Evolutionary conservation across 768 basidiomycete species (phyloP), one percentile per base, ranked within the genome.

Genomic region (Psilocybe azurescens): DNA sequence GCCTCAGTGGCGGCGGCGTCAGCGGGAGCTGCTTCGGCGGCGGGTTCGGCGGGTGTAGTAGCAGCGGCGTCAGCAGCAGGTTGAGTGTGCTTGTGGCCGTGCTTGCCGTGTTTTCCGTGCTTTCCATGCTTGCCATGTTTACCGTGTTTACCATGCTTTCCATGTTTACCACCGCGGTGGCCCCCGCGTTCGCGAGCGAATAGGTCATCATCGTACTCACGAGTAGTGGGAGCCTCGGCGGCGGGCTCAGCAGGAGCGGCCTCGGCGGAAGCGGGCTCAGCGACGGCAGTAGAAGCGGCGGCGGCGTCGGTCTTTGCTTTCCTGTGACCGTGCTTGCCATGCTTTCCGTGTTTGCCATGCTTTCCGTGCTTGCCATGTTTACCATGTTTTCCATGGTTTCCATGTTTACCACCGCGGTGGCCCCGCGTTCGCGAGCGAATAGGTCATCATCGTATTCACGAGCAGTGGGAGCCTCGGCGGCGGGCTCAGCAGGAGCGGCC

Each of bases 381-480:
- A 20, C 50, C 30, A 16, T 47, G 50, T 16, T 46, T 55, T 28
- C 58, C 48, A 11, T 30, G 56, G 3, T 32, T 32, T 11, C 51
- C 24, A 6, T 24, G 33, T 10, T 36, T 20, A 20, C 20, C 28
- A 13, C 8, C 32, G 20, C 20, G 20, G 20, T 20, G 20, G 20
- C 20, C 20, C 20, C n/a, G 14, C 47, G 28, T 16, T 36, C 39
- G 36, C 63, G 63, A 2, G 59, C 55, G 30, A 58, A 59, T 10
- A 64, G 51, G 8, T n/a, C 44, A 47, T 47, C 44, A 8, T 55
- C 49, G 38, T 38, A 36, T 11, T 50, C 55, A 29, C 53, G 46
- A 18, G 55, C 54, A 3, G 33, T 53, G 16, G 50, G 30, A 5
- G 51, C 61, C 20, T 63, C 61, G 14, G 56, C 24, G n/a, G 57